Conservation (phyloP, 2,329 filamentous ascomycete species). For the Dothideomycetes sp. region DNA sequence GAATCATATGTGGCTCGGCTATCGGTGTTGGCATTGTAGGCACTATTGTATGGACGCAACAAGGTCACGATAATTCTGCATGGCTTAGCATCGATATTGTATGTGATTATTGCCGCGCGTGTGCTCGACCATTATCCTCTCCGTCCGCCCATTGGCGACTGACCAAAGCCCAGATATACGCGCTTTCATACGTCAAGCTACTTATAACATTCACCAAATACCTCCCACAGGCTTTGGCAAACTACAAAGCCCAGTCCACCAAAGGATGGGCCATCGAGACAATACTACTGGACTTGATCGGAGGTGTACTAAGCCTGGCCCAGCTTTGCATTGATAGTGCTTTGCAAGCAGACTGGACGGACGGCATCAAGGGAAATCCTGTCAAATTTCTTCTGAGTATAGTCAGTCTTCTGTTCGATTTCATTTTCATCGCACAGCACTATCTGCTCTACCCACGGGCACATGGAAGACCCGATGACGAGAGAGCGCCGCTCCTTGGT, state of each 20-base stretch:
- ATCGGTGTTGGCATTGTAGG: slow-evolving; percentile 41
- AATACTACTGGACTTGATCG: slow-evolving; percentile 73
- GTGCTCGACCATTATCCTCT: slow-evolving; percentile 15
- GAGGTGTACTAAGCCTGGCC: slow-evolving; percentile 68
- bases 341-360: slow-evolving; percentile 68
- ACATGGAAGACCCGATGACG: slow-evolving; percentile 1
- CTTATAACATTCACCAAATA: slow-evolving; percentile 86
- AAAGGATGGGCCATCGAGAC: slow-evolving; percentile 56
- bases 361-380: slow-evolving; percentile 80
- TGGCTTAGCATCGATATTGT: slow-evolving; percentile 59
- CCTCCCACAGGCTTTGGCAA: slow-evolving; percentile 72
- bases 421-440: slow-evolving; percentile 80
- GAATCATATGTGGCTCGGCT: slow-evolving; percentile 59
- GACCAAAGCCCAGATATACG: slow-evolving; percentile 39
- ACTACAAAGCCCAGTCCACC: slow-evolving; percentile 77
- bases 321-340: slow-evolving; percentile 81
- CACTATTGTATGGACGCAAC: slow-evolving; percentile 31
- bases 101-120: no score
- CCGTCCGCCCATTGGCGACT: slow-evolving; percentile 1
- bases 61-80: slow-evolving; percentile 33
- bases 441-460: slow-evolving; percentile 58
- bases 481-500: slow-evolving; percentile 1
- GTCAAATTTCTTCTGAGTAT: slow-evolving; percentile 83
- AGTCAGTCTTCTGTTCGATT: slow-evolving; percentile 74
- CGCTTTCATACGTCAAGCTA: slow-evolving; percentile 80